Conservation (phyloP, 2,329 filamentous ascomycete species). For the Blastomyces emzantsi region DNA sequence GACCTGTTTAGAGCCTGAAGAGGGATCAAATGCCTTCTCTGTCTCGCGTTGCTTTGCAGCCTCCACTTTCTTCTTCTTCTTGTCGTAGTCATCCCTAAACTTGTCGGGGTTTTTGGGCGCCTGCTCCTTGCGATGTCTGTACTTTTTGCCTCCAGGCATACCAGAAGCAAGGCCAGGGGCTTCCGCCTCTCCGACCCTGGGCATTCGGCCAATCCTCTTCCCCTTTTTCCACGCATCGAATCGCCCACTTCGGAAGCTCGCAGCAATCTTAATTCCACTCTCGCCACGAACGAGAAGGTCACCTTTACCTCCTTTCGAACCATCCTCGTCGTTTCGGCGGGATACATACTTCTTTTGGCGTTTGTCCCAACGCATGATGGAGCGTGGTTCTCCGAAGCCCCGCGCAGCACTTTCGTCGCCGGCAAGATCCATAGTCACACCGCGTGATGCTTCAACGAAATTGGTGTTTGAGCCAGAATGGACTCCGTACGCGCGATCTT, state of each 20-base stretch:
- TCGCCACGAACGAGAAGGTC: constrained; percentile 77
- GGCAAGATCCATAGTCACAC: constrained; percentile 82
- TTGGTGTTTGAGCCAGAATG: constrained; percentile 67
- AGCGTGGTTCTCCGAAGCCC: constrained; percentile 67
- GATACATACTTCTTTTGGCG: constrained; percentile 93
- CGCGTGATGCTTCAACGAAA: constrained; percentile 81
- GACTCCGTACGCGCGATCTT: constrained; percentile 89
- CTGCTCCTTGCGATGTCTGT: constrained; percentile 77
- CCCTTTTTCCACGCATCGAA: constrained; percentile 89
- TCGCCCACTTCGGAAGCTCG: constrained; percentile 82
- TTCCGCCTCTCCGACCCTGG: constrained; percentile 75
- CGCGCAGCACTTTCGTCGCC: constrained; percentile 71
- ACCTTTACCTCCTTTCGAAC: constrained; percentile 56
- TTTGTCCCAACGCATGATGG: constrained; percentile 89
- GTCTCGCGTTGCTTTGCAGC: constrained; percentile 65
- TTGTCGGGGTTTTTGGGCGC: constrained; percentile 92
- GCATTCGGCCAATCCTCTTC: constrained; percentile 69
- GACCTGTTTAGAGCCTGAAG: constrained; percentile 38
- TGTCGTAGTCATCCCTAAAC: constrained; percentile 80
- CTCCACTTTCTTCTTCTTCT: constrained; percentile 78
- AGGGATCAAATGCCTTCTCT: constrained; percentile 15
- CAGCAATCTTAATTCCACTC: constrained; percentile 90
- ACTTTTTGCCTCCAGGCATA: constrained; percentile 47
- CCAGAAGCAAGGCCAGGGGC: constrained; percentile 29
- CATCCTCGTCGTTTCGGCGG: constrained; percentile 88